Evolutionary conservation across 805 yeast species (phyloP).

Genomic region (Wickerhamomyces bisporus): DNA sequence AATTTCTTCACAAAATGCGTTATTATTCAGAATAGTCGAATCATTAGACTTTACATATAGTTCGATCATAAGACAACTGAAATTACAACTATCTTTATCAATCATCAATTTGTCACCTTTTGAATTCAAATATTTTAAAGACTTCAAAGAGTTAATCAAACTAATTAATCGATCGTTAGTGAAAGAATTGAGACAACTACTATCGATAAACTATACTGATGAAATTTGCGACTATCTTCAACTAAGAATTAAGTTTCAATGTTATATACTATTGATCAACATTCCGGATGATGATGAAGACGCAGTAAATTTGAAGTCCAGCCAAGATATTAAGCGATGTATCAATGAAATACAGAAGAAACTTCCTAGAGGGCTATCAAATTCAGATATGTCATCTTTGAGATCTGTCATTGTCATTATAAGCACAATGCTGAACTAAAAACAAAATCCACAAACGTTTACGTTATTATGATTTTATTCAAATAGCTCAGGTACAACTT

Average conservation of each 20-base stretch:
- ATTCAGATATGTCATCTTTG: neutral
- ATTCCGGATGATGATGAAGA: neutral
- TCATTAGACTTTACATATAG: constrained; percentile 2
- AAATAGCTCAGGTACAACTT: constrained; percentile 21
- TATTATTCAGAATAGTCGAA: constrained; percentile 8
- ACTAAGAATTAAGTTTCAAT: neutral
- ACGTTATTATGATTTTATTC: neutral
- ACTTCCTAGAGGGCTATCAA: neutral
- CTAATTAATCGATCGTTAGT: neutral
- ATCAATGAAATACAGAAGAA: neutral
- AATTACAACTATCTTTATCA: neutral
- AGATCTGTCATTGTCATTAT: neutral
- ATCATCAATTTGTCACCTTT: constrained; percentile 1
- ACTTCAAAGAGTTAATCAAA: neutral
- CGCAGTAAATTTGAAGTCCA: neutral
- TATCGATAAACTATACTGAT: neutral
- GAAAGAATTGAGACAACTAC: neutral
- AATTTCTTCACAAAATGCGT: neutral
- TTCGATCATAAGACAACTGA: constrained; percentile 1
- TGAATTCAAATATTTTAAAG: neutral
- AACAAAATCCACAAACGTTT: neutral
- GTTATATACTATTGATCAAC: neutral
- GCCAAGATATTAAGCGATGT: neutral
- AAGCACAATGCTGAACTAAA: neutral
- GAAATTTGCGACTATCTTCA: neutral